Base-by-base conservation (phyloP, 2,329 filamentous ascomycete genomes). In the Lithohypha guttulata region DNA sequence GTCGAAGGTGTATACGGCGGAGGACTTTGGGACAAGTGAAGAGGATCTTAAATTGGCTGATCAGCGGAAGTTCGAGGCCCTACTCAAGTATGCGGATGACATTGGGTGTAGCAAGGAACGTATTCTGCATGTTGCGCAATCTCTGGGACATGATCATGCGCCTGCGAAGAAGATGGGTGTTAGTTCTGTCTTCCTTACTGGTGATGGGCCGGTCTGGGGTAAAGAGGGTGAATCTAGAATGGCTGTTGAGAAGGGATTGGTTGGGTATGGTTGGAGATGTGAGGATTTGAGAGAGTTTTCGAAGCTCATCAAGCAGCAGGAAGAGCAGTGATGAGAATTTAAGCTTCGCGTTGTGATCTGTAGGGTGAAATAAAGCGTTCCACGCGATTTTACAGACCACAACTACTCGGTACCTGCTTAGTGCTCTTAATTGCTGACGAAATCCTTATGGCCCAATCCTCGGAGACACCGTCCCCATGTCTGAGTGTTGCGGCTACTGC, bases 71-170 rank as follows among this genome's bases (percentile, higher is more conserved):
- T 32, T 52, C 4, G 46, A 52, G 40, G 48, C 48, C 8, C 18
- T 85, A 58, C 61, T 84, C 10, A 54, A 57, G 10, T 63, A 69
- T 22, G 68, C 73, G 13, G 59, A 69, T 51, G 50, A 57, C 2
- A 68, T 80, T 36, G 75, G 70, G 0, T 55, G 82, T 0, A 64
- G 68, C 20, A 74, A 71, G 48, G 59, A 61, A 0, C 62, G 75
- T 44, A 63, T 85, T 30, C 53, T 84, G 47, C 79, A 83, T 54
- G 79, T 80, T 0, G 81, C 81, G 37, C 71, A 81, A 58, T 79
- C 76, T 45, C 59, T 83, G 55, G 68, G 65, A 25, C 73, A 79
- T 47, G 81, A 85, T 50, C 79, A 84, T 56, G 67, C 71, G 3
- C 77, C 81, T 0, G 75, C 77, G 2, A 72, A 71, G 57, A 55